Evolutionary conservation across 2,329 filamentous ascomycete genomes (phyloP).

Genomic region (Aspergillus caelatus): DNA sequence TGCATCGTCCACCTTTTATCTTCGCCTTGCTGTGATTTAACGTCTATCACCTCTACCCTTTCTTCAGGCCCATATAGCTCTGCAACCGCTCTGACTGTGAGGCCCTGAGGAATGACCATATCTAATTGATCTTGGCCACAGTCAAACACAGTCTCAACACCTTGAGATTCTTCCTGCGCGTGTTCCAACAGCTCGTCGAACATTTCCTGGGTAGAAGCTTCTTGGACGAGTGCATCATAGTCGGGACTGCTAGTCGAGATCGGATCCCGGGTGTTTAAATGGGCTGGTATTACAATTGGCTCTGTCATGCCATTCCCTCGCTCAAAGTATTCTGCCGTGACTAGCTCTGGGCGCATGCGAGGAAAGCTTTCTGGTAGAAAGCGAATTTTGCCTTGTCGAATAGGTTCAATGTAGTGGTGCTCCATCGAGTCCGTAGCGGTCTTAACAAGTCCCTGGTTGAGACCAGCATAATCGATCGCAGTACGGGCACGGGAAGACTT

Average conservation of each 20-base stretch:
- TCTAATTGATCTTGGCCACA: conserved; percentile 67
- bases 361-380: conserved; percentile 66
- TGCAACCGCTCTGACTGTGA: conserved; percentile 66
- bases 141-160: conserved; percentile 53
- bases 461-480: conserved; percentile 68
- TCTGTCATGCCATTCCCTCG: conserved; percentile 65
- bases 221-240: conserved; percentile 33
- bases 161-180: conserved; percentile 28
- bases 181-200: conserved; percentile 43
- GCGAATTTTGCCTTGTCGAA: conserved; percentile 65
- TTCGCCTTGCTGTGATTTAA: conserved; percentile 68
- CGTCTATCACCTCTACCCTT: conserved; percentile 68
- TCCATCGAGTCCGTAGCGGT: conserved; percentile 66
- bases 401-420: conserved; percentile 69
- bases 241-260: conserved; percentile 26
- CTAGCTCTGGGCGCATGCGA: conserved; percentile 64
- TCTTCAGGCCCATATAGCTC: conserved; percentile 66
- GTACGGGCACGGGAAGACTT: conserved; percentile 68
- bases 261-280: conserved; percentile 59
- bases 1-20: conserved; percentile 67
- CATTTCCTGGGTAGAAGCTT: conserved; percentile 43
- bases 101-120: conserved; percentile 67
- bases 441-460: conserved; percentile 68
- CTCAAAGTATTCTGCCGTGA: conserved; percentile 66
- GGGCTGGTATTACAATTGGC: conserved; percentile 67